These are phyloP conservation scores for Alternaria brassicae DNA, from an alignment of 2,329 filamentous ascomycete genomes.

Conservation along the genomic window DNA sequence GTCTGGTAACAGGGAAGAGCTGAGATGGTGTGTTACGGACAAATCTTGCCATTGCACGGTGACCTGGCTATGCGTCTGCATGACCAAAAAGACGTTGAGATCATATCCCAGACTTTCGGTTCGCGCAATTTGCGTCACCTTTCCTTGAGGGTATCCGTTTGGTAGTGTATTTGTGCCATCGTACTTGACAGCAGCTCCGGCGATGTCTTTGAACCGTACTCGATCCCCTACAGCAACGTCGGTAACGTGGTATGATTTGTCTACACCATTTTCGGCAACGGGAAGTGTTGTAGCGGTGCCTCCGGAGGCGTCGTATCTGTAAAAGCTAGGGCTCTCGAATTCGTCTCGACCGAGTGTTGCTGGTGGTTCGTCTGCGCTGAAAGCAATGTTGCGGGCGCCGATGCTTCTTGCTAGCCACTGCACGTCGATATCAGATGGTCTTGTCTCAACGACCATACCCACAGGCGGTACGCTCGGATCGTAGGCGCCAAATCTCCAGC, in stretches of 20 bases:
- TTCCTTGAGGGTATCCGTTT: constrained; percentile 49
- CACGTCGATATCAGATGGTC: constrained; percentile 56
- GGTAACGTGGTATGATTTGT: constrained; percentile 44
- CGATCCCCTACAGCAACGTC: constrained; percentile 55
- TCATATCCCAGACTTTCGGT: constrained; percentile 63
- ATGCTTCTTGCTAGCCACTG: constrained; percentile 61
- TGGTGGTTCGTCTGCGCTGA: constrained; percentile 43
- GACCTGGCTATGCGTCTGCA: constrained; percentile 58
- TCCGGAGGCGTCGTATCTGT: constrained; percentile 53
- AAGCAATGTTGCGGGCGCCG: constrained; percentile 23
- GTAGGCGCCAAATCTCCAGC: constrained; percentile 62
- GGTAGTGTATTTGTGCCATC: constrained; percentile 41
- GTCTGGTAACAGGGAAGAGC: constrained; percentile 58
- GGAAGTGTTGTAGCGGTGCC: constrained; percentile 33
- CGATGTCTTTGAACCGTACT: constrained; percentile 64
- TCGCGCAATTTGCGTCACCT: constrained; percentile 55
- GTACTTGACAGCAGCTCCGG: constrained; percentile 61
- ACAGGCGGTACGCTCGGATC: constrained; percentile 57
- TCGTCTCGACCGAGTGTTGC: constrained; percentile 47
- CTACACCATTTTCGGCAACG: constrained; percentile 30
- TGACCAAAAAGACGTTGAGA: constrained; percentile 63
- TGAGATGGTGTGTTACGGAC: constrained; percentile 56
- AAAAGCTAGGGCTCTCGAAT: constrained; percentile 53
- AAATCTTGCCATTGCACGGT: constrained; percentile 67
- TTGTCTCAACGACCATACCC: constrained; percentile 61